These are phyloP conservation scores for Rhamnella rubrinervis DNA, from an alignment of 331 rosid genomes.

Conservation along the genomic window DNA sequence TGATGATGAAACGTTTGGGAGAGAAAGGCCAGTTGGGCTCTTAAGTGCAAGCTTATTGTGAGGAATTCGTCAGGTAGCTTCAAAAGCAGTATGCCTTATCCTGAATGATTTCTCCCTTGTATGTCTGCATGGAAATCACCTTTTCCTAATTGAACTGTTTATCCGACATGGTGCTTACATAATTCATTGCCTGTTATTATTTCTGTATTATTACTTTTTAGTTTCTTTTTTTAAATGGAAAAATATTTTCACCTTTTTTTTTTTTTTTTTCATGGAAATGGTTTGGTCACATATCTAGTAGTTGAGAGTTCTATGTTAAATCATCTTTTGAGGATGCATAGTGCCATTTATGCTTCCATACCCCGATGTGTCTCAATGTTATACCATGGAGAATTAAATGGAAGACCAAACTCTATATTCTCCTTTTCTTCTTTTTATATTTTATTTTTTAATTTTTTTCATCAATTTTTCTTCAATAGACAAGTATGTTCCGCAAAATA, in stretches of 20 bases:
- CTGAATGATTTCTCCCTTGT: slow-evolving; percentile 13
- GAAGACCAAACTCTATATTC: too few relatives aligned
- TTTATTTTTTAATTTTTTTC: too few relatives aligned
- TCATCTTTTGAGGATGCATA: too few relatives aligned
- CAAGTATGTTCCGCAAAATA: too few relatives aligned
- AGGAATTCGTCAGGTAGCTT: slow-evolving; percentile 60
- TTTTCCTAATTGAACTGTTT: not conserved
- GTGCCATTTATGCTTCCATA: too few relatives aligned
- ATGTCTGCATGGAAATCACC: not conserved
- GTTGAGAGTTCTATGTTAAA: too few relatives aligned
- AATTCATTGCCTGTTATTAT: not conserved
- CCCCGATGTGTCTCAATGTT: too few relatives aligned
- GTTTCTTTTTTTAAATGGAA: not conserved
- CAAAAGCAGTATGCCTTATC: slow-evolving; percentile 22
- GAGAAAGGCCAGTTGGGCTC: slow-evolving; percentile 69
- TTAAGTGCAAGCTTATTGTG: slow-evolving; percentile 59
- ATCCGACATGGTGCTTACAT: not conserved
- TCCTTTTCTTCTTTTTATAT: too few relatives aligned
- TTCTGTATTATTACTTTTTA: not conserved
- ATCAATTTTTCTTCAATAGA: too few relatives aligned
- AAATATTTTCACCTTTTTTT: too few relatives aligned
- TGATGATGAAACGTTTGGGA: slow-evolving; percentile 77
- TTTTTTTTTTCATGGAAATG: not conserved
- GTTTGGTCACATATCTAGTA: not conserved
- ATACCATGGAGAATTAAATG: too few relatives aligned